A percentile compares a stretch with the other conserved stretches of the same genome.
Evolutionary conservation across 768 basidiomycete genomes (phyloP).

Genomic region (Calocera viscosa): DNA sequence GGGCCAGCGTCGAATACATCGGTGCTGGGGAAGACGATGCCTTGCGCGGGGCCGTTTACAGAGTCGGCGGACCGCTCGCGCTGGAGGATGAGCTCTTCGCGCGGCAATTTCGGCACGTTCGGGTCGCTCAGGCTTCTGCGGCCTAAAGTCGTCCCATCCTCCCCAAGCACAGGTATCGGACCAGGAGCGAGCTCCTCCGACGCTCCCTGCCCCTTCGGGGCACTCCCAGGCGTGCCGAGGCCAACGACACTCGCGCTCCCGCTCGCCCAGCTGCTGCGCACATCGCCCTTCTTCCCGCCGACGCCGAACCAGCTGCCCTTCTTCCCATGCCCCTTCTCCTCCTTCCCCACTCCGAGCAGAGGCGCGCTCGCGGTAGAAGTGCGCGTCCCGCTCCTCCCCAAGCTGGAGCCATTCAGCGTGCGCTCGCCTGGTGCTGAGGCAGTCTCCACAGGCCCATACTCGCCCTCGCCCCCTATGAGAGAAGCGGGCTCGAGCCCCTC

Average conservation of each 20-base stretch:
- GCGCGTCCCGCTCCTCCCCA: background rate
- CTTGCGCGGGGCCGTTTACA: background rate
- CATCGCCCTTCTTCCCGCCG: background rate
- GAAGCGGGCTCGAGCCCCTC: slow-evolving; percentile 1
- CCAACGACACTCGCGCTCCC: slow-evolving; percentile 4
- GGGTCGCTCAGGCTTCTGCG: background rate
- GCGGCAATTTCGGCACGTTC: background rate
- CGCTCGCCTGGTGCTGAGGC: background rate
- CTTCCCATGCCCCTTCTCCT: slow-evolving; percentile 4
- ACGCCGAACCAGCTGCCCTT: slow-evolving; percentile 2
- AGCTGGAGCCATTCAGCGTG: background rate
- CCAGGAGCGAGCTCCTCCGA: background rate
- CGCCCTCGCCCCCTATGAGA: background rate
- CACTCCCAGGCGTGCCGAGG: background rate
- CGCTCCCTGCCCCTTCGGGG: background rate
- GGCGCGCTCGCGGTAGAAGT: background rate
- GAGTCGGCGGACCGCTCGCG: background rate
- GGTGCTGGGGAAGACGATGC: slow-evolving; percentile 8
- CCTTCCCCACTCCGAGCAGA: background rate
- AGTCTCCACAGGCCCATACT: background rate
- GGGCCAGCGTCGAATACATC: background rate
- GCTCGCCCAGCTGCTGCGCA: background rate
- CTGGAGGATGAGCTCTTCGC: background rate
- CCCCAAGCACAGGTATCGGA: background rate
- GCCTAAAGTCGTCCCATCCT: background rate